Base-by-base conservation (phyloP, 2,329 filamentous ascomycete genomes). In the Karstenula rhodostoma region DNA sequence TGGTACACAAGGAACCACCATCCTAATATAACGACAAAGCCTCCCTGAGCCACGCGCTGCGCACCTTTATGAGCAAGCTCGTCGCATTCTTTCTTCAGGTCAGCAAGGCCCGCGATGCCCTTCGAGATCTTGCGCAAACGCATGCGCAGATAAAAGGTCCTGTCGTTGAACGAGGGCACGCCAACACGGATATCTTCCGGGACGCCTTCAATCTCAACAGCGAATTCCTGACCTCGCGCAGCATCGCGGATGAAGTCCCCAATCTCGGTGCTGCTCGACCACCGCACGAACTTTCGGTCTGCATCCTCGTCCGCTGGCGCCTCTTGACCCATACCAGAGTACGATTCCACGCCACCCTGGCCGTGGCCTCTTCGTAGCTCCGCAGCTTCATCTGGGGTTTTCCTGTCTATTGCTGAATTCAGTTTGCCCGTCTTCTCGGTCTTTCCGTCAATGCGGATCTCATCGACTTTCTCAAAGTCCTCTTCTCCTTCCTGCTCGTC, bases 201-300 rank as follows among this genome's bases (percentile, higher is more conserved):
- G 0, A 84, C 83, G 0, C 92, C 92, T 73, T 96, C 90, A 58
- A 97, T 92, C 56, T 90, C 87, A 46, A 97, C 88, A 3, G 90
- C 88, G 73, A 97, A 97, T 73, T 96, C 92, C 57, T 91, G 88
- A 0, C 91, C 92, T 3, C 92, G 84, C 0, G 93, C 92, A 0
- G 94, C 93, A 73, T 97, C 94, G 9, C 93, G 88, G 66, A 97
- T 95, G 73, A 97, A 97, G 79, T 97, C 94, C 10, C 94, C 94
- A 33, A 97, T 90, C 75, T 97, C 94, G 0, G 94, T 97, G 32
- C 89, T 92, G 44, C 89, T 88, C 47, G 90, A 93, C 94, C 94
- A 97, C 32, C 93, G 89, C 2, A 97, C 92, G 81, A 94, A 95
- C 56, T 87, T 86, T 58, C 84, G 81, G 27, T 85, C 80, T 40